These are phyloP conservation scores for Exserohilum rostratum DNA, from an alignment of 2,329 filamentous ascomycete genomes.

Conservation along the genomic window DNA sequence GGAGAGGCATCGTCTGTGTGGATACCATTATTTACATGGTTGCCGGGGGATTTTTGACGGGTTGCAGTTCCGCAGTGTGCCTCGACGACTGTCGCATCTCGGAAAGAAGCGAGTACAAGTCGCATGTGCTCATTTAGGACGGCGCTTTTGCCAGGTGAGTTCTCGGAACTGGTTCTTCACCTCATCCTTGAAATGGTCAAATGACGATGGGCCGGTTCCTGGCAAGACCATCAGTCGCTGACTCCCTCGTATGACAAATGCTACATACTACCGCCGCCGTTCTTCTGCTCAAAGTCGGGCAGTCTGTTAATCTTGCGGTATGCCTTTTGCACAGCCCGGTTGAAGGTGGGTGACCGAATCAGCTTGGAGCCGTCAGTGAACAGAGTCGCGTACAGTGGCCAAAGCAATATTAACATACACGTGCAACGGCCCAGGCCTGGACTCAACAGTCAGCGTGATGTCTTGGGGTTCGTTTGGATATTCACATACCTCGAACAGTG, in stretches of 20 bases:
- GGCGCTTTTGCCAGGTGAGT: constrained; percentile 47
- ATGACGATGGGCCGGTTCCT: constrained; percentile 49
- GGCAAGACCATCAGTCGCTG: neutral
- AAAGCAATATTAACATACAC: constrained; percentile 30
- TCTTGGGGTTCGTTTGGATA: neutral
- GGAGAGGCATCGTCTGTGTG: neutral
- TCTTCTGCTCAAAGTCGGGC: constrained; percentile 49
- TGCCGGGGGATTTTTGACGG: neutral
- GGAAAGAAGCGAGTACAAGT: neutral
- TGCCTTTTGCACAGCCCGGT: constrained; percentile 58
- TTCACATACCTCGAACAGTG: constrained; percentile 41
- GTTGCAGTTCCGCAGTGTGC: neutral
- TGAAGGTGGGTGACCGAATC: constrained; percentile 61
- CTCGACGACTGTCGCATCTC: neutral
- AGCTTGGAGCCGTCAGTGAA: constrained; percentile 46
- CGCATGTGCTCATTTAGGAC: constrained; percentile 28
- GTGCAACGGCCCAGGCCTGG: constrained; percentile 48
- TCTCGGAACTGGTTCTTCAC: constrained; percentile 55
- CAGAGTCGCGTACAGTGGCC: neutral
- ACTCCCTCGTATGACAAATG: constrained; percentile 7
- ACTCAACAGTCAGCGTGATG: constrained; percentile 26
- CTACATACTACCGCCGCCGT: constrained; percentile 56
- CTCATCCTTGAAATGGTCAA: constrained; percentile 61
- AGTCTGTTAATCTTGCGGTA: constrained; percentile 56
- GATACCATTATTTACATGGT: neutral